These are phyloP conservation scores for Prinsepia uniflora DNA, from an alignment of 306 rosid species.

Conservation along the genomic window DNA sequence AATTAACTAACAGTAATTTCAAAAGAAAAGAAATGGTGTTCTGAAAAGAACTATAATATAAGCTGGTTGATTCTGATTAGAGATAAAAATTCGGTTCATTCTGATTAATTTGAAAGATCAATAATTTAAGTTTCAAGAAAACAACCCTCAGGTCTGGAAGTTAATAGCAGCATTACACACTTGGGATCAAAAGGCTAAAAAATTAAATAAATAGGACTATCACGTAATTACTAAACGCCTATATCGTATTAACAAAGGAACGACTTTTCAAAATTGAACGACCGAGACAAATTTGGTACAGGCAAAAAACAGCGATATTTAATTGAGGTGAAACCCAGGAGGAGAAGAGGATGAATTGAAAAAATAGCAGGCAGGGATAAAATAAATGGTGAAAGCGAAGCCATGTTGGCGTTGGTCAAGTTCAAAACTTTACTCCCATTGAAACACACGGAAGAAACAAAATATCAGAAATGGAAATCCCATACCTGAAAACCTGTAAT, in stretches of 20 bases:
- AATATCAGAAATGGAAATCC: background rate
- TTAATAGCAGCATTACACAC: background rate
- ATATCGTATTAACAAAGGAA: background rate
- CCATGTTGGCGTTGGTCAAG: background rate
- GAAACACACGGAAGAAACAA: background rate
- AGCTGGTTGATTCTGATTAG: background rate
- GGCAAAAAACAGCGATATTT: no score
- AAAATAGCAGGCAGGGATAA: background rate
- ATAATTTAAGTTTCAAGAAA: background rate
- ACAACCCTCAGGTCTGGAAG: background rate
- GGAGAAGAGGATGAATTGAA: background rate
- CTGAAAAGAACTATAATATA: background rate
- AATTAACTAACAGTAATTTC: background rate
- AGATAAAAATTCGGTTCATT: background rate
- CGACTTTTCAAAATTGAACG: background rate
- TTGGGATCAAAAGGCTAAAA: background rate
- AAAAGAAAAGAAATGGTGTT: background rate
- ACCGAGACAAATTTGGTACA: background rate
- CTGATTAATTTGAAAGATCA: background rate
- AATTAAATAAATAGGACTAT: background rate
- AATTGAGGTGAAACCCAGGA: background rate
- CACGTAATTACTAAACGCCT: background rate
- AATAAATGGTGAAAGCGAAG: background rate
- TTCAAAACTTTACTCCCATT: background rate
- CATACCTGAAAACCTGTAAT: constrained; percentile 18